Evolutionary conservation across 2,329 filamentous ascomycete genomes (phyloP).

Genomic region (Hypoxylon sp.): DNA sequence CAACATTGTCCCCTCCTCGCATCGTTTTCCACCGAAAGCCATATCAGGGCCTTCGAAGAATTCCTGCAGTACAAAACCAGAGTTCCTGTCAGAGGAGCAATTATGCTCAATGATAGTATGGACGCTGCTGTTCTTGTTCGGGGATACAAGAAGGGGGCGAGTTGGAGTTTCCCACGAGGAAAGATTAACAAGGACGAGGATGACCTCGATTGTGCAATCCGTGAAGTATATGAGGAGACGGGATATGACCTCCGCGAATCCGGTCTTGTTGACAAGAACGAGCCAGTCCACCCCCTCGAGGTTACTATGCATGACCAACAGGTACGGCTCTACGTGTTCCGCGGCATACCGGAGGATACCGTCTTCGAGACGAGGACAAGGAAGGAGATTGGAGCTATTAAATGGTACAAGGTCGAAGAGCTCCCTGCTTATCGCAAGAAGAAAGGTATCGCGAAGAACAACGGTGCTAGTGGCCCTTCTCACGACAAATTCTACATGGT

Average conservation of each 20-base stretch:
- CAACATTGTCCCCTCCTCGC: slow-evolving; percentile 92
- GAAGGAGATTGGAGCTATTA: slow-evolving; percentile 97
- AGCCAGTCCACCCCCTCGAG: slow-evolving; percentile 85
- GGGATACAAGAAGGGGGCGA: slow-evolving; percentile 96
- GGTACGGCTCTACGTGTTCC: slow-evolving; percentile 92
- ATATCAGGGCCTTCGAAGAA: slow-evolving; percentile 87
- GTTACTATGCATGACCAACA: slow-evolving; percentile 94
- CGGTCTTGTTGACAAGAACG: slow-evolving; percentile 80
- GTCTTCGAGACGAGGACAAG: slow-evolving; percentile 90
- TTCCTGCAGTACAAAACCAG: slow-evolving; percentile 96
- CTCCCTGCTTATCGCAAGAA: slow-evolving; percentile 85
- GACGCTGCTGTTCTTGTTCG: slow-evolving; percentile 94
- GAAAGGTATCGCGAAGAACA: slow-evolving; percentile 69
- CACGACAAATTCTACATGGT: slow-evolving; percentile 98
- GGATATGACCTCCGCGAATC: slow-evolving; percentile 85
- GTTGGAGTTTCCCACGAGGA: slow-evolving; percentile 96
- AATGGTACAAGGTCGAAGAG: slow-evolving; percentile 93
- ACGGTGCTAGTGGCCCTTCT: slow-evolving; percentile 70
- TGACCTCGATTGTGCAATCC: slow-evolving; percentile 91
- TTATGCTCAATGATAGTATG: slow-evolving; percentile 94
- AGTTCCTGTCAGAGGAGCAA: slow-evolving; percentile 93
- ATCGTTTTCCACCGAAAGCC: slow-evolving; percentile 81
- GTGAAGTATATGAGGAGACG: slow-evolving; percentile 97
- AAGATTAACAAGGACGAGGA: slow-evolving; percentile 99
- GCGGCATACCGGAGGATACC: slow-evolving; percentile 88